These are phyloP conservation scores for Metschnikowia lochheadii DNA, from an alignment of 805 yeast genomes.

Conservation along the genomic window DNA sequence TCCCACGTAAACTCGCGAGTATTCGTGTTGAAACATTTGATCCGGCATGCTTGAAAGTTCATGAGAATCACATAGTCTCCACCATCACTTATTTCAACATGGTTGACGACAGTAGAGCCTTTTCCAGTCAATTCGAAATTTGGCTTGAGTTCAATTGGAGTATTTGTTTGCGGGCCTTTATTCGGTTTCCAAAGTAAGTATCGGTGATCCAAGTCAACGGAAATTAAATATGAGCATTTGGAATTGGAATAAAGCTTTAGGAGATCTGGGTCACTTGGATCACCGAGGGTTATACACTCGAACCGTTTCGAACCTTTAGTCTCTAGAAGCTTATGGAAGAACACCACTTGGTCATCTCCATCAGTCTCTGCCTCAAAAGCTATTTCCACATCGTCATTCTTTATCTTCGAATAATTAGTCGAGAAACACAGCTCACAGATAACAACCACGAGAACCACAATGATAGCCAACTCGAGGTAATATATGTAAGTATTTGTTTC, in stretches of 20 bases:
- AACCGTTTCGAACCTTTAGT: constrained; percentile 21
- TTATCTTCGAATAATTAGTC: neutral
- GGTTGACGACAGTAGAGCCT: constrained; percentile 32
- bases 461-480: constrained; percentile 52
- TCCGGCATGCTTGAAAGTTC: constrained; percentile 43
- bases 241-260: constrained; percentile 55
- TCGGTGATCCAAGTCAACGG: constrained; percentile 71
- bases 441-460: constrained; percentile 22
- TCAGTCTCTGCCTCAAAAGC: constrained; percentile 1
- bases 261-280: constrained; percentile 60
- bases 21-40: constrained; percentile 59
- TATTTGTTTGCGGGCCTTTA: neutral
- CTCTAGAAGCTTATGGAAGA: constrained; percentile 7
- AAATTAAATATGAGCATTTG: constrained; percentile 58
- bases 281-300: constrained; percentile 27
- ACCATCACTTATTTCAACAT: constrained; percentile 51
- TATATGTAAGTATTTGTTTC: constrained; percentile 39
- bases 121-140: constrained; percentile 24
- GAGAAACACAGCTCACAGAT: neutral
- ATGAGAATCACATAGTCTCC: constrained; percentile 58
- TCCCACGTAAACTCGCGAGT: constrained; percentile 58
- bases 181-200: constrained; percentile 70
- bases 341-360: constrained; percentile 1
- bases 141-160: neutral
- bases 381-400: neutral